Percentiles rank a stretch among this genome's conserved stretches.
phyloP scores from a whole-genome alignment of 2,329 filamentous ascomycete species.

The Pyrenochaeta sp. region DNA sequence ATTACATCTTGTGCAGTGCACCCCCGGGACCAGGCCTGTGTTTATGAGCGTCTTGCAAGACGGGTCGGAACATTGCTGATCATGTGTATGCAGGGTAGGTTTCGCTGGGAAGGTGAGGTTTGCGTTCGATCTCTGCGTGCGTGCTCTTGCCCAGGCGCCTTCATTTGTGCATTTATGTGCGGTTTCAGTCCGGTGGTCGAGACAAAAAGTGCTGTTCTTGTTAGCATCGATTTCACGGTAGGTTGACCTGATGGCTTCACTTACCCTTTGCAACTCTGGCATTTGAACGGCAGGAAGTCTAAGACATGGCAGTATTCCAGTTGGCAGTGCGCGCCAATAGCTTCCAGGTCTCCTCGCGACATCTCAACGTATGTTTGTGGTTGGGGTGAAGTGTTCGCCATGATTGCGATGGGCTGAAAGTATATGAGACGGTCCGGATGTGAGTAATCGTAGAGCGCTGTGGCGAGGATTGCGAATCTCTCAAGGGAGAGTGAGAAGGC shows the following conservation, averaged over 20 bases:
- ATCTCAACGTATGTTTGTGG: slow-evolving; percentile 70
- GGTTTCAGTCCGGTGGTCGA: slow-evolving; percentile 89
- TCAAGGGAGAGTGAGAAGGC: slow-evolving; percentile 19
- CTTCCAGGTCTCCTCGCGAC: slow-evolving; percentile 74
- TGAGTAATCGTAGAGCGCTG: not conserved
- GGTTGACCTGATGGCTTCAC: too few relatives aligned
- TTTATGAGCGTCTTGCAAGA: slow-evolving; percentile 75
- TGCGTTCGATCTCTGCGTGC: slow-evolving; percentile 48
- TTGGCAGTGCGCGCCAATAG: slow-evolving; percentile 91
- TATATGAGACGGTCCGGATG: slow-evolving; percentile 1
- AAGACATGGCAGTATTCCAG: slow-evolving; percentile 91
- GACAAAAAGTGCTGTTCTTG: slow-evolving; percentile 75
- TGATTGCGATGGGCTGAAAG: slow-evolving; percentile 9
- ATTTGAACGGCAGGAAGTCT: slow-evolving; percentile 94
- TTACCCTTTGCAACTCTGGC: slow-evolving; percentile 79
- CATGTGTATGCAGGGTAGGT: slow-evolving; percentile 64
- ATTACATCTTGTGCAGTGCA: slow-evolving; percentile 76
- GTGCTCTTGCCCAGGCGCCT: slow-evolving; percentile 66
- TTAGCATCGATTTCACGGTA: slow-evolving; percentile 17
- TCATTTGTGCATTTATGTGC: slow-evolving; percentile 73
- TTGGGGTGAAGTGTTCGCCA: slow-evolving; percentile 23
- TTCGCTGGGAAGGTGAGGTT: slow-evolving; percentile 48
- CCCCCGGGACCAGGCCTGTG: slow-evolving; percentile 70
- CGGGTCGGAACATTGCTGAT: slow-evolving; percentile 73
- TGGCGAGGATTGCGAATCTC: slow-evolving; percentile 10